Evolutionary conservation across 164 flowering plant genomes (phyloP).

Genomic region (Euptelea pleiosperma): DNA sequence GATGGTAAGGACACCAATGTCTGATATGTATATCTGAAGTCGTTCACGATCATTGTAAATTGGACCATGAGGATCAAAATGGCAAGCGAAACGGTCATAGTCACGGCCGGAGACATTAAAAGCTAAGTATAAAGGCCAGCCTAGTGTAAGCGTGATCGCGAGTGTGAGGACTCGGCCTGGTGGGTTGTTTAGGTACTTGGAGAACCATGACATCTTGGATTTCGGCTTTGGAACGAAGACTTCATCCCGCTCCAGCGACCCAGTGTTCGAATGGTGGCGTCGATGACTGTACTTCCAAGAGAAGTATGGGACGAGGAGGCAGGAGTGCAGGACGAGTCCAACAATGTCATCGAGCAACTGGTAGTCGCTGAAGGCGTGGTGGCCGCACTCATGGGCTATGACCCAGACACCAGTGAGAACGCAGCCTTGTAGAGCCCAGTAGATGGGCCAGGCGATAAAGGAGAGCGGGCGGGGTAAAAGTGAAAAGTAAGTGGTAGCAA

Average conservation of each 20-base stretch:
- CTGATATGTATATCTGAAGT: slow-evolving; percentile 56
- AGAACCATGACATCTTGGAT: slow-evolving; percentile 42
- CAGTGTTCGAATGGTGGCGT: slow-evolving; percentile 87
- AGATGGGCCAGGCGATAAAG: slow-evolving; percentile 62
- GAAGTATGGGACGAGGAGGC: slow-evolving; percentile 80
- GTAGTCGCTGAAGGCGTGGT: slow-evolving; percentile 83
- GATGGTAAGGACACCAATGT: slow-evolving; percentile 53
- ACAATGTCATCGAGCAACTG: slow-evolving; percentile 86
- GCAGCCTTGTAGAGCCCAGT: slow-evolving; percentile 66
- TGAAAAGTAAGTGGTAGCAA: slow-evolving; percentile 50
- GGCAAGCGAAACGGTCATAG: slow-evolving; percentile 77
- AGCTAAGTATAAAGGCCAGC: slow-evolving; percentile 75
- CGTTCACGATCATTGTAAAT: slow-evolving; percentile 69
- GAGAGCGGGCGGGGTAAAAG: slow-evolving; percentile 46
- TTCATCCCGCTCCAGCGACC: slow-evolving; percentile 72
- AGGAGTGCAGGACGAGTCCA: slow-evolving; percentile 71
- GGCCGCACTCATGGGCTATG: slow-evolving; percentile 90
- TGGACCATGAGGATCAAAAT: slow-evolving; percentile 70
- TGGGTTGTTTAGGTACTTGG: slow-evolving; percentile 70
- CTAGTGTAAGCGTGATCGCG: slow-evolving; percentile 46
- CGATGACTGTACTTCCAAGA: slow-evolving; percentile 92
- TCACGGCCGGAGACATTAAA: slow-evolving; percentile 78
- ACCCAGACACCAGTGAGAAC: slow-evolving; percentile 83
- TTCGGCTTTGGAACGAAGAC: slow-evolving; percentile 79
- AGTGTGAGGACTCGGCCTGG: slow-evolving; percentile 56